Evolutionary conservation across 1,284 basidiomycete species (phyloP), one percentile per base, ranked within the genome.

Genomic region (Termitomyces sp.): DNA sequence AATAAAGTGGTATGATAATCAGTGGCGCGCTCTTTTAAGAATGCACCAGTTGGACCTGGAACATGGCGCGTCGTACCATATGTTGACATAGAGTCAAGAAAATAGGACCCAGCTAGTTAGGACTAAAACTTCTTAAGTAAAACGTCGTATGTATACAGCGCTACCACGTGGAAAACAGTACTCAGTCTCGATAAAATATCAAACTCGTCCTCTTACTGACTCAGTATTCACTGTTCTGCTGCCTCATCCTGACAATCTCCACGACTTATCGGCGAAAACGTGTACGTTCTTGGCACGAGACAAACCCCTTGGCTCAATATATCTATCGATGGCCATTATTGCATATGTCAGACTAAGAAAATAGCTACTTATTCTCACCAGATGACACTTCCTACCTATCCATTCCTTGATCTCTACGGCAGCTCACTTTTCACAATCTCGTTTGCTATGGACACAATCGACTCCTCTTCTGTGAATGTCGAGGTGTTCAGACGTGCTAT

Each of bases 1-100:
- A 92, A 92, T 47, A 91, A 78, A 2, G 88, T 84, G 0, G 88
- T 89, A 58, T 77, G 75, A 58, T 78, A 79, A 65, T 78, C 75
- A 8, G 73, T 67, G 71, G 80, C 60, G 73, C 81, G 61, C 72
- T 74, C 70, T 59, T 74, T 81, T 26, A 72, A 75, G 33, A 76
- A 68, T 19, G 69, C 64, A 19, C 78, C 70, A 33, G 80, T 75
- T 53, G 80, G 78, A n/a, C 73, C 70, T 50, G 77, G 73, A 60
- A 79, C 79, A 64, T 78, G 78, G 52, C 81, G 73, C 56, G 81
- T 77, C 53, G 80, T 76, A 58, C 76, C 78, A 67, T 82, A 85
- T 50, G 78, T 76, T 52, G 84, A 80, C 84, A 86, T 87, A 49
- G 65, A 46, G 15, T 31, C 30, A 43, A 36, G 24, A 34, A 53